Evolutionary conservation across 2,329 filamentous ascomycete species (phyloP), one percentile per base, ranked within the genome.

Genomic region (Scedosporium aurantiacum): DNA sequence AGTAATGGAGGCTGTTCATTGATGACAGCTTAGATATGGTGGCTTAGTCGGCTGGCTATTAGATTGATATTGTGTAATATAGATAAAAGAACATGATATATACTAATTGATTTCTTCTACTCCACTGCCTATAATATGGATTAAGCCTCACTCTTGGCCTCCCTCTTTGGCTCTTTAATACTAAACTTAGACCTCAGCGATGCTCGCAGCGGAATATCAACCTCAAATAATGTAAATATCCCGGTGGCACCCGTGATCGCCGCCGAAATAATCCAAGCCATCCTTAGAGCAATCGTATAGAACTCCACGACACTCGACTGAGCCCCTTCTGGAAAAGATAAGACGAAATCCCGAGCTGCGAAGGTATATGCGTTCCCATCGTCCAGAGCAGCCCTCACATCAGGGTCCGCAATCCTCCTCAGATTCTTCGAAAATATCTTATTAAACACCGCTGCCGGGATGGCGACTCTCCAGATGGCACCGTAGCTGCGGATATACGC

Each of bases 401-500:
- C 32, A 16, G 21, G 21, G 47, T 66, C 61, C 10, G 58, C 45
- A 60, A 67, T 65, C 56, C 52, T 58, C 28, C 47, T 10, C 10
- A 62, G 41, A 10, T 63, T 58, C 21, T 61, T 27, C 1, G 61
- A 63, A 50, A 63, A 63, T 2, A 64, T 64, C 61, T 64, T 69
- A 61, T 66, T 66, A 65, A 76, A 80, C 25, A 79, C 70, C 3
- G 73, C 70, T 1, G 71, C 71, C 0, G 75, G 73, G 25, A 82
- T 74, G 0, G 76, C 70, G 1, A 77, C 72, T 8, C 78, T 79
- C 68, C 79, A 76, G 3, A 77, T 74, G n/a, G 70, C 66, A 2
- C 79, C 80, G 32, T 82, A 75, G 61, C 68, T 74, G 40, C 79
- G 74, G 61, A 79, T 66, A 62, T 82, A 82, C 0, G 70, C 67